Conservation (phyloP, 2,329 filamentous ascomycete genomes). For the Hansfordia pulvinata region DNA sequence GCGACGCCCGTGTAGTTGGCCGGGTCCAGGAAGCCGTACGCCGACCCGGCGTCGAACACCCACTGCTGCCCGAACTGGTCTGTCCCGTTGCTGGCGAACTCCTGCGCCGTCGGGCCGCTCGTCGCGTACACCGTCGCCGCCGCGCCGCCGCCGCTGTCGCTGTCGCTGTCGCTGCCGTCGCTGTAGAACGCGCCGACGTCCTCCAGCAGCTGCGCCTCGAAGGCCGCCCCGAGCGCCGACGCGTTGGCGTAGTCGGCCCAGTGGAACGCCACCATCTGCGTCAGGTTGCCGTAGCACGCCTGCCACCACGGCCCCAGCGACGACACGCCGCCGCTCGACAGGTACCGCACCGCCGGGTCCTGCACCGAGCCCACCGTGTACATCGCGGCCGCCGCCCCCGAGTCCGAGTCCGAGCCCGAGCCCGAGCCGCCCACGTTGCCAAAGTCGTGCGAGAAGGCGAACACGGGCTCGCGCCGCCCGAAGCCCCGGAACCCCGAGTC, state of each 20-base stretch:
- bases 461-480: constrained; percentile 67
- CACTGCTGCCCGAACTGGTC: constrained; percentile 11
- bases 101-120: no score
- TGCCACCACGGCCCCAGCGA: constrained; percentile 70
- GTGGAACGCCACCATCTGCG: constrained; percentile 58
- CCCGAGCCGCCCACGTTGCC: constrained; percentile 23
- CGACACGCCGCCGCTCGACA: constrained; percentile 61
- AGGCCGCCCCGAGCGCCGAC: constrained; percentile 51
- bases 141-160: no score
- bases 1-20: constrained; percentile 30
- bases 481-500: no score
- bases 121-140: no score
- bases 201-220: constrained; percentile 53
- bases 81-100: constrained; percentile 11
- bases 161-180: no score
- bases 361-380: constrained; percentile 71
- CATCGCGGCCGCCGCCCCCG: constrained; percentile 47
- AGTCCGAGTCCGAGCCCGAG: constrained; percentile 17
- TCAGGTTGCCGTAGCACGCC: constrained; percentile 52
- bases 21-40: constrained; percentile 11
- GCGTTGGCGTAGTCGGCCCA: constrained; percentile 61
- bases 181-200: no score
- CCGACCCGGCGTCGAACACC: constrained; percentile 7
- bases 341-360: constrained; percentile 67
- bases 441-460: constrained; percentile 62